phyloP scores from a whole-genome alignment of 305 asterid species.

The Fraxinus latifolia region DNA sequence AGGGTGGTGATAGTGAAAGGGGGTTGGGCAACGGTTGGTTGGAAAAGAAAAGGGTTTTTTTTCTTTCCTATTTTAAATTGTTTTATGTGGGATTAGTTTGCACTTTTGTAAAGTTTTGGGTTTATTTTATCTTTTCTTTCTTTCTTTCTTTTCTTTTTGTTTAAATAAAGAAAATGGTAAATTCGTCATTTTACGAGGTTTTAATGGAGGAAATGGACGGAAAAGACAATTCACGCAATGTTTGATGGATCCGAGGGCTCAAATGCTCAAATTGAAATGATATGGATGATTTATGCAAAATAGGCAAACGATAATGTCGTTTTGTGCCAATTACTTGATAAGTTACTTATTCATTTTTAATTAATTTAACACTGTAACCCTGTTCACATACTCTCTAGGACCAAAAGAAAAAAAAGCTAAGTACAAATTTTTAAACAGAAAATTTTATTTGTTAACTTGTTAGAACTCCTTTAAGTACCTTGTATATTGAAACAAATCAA shows the following conservation, averaged over 20 bases:
- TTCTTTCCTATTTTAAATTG: background rate
- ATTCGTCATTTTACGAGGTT: background rate
- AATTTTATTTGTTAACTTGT: background rate
- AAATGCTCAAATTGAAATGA: background rate
- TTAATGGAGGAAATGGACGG: background rate
- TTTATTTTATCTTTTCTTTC: too few species aligned
- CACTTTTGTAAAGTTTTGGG: background rate
- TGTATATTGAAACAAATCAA: background rate
- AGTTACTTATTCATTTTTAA: background rate
- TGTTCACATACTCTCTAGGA: background rate
- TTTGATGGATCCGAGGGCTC: background rate
- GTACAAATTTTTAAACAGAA: background rate
- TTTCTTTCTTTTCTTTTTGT: background rate
- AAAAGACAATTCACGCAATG: background rate
- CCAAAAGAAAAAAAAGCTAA: background rate
- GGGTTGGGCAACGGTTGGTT: background rate
- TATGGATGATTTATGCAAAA: background rate
- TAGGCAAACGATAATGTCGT: background rate
- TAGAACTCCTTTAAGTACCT: background rate
- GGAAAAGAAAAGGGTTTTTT: background rate
- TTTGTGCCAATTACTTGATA: background rate
- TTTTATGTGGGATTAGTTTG: background rate
- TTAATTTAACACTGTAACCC: background rate
- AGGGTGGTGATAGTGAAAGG: too few species aligned
- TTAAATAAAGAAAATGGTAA: background rate